Percentiles rank a stretch among this genome's conserved stretches.
These are phyloP conservation scores for Tephrocybe sp. DNA, from an alignment of 768 basidiomycete species.

Conservation along the genomic window DNA sequence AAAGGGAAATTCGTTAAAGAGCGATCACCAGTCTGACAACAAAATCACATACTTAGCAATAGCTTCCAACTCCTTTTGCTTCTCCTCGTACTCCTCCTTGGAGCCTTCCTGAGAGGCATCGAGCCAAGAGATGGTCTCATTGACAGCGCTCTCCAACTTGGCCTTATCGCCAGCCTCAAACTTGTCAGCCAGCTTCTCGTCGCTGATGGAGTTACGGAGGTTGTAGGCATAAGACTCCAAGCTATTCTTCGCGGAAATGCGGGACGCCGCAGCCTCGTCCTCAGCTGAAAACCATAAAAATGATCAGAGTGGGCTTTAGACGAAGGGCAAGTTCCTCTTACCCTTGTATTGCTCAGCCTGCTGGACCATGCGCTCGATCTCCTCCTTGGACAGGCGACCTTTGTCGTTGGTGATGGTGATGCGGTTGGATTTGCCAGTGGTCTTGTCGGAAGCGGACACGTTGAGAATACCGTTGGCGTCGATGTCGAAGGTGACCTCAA, in stretches of 20 bases:
- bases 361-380: conserved; percentile 95
- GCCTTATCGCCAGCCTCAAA: conserved; percentile 85
- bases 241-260: conserved; percentile 86
- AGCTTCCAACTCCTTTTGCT: conserved; percentile 90
- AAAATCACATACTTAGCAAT: conserved; percentile 57
- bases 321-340: conserved; percentile 25
- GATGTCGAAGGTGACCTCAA: conserved; percentile 98
- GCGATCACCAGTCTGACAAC: neutral
- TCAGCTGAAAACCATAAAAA: conserved; percentile 54
- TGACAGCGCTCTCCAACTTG: conserved; percentile 78
- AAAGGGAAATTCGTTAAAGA: conserved; percentile 12
- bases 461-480: conserved; percentile 97
- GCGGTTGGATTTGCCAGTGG: conserved; percentile 92
- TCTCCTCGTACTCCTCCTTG: conserved; percentile 91
- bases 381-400: conserved; percentile 95
- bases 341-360: conserved; percentile 94
- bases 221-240: conserved; percentile 96
- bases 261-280: conserved; percentile 83
- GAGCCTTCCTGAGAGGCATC: conserved; percentile 86
- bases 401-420: conserved; percentile 97
- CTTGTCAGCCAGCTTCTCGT: conserved; percentile 86
- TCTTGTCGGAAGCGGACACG: conserved; percentile 95
- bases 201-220: conserved; percentile 84
- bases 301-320: conserved; percentile 1
- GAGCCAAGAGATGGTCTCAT: conserved; percentile 85